Percentiles rank a stretch among this genome's conserved stretches.
Evolutionary conservation across 2,329 filamentous ascomycete genomes (phyloP).

Genomic region (Aspergillus fructus): DNA sequence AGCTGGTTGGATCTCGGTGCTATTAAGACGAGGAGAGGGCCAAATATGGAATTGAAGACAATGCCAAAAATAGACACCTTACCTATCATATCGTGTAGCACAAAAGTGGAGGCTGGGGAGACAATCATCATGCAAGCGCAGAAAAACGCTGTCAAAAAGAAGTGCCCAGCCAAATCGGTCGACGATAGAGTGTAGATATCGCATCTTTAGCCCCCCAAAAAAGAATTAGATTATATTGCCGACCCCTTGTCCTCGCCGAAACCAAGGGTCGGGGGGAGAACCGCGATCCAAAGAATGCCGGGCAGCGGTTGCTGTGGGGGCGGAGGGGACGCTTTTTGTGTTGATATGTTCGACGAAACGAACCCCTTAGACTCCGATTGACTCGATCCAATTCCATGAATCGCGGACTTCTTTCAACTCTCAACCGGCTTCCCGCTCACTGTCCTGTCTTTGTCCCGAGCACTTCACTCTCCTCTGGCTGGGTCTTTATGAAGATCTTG

Average conservation of each 20-base stretch:
- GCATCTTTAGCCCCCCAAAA: background rate
- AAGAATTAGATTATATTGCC: background rate
- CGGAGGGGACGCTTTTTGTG: constrained; percentile 15
- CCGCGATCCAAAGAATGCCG: constrained; percentile 12
- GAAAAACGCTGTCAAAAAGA: too few species aligned
- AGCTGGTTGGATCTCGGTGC: too few species aligned
- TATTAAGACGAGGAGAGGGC: too few species aligned
- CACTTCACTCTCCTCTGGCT: constrained; percentile 3
- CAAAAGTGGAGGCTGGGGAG: background rate
- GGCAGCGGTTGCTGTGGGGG: constrained; percentile 26
- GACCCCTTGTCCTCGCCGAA: background rate
- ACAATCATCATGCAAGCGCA: background rate
- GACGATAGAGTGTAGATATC: background rate
- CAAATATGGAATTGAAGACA: too few species aligned
- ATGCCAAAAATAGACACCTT: background rate
- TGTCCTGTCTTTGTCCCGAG: constrained; percentile 1
- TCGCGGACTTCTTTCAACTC: background rate
- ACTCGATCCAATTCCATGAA: background rate
- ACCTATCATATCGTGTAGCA: background rate
- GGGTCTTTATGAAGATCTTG: constrained; percentile 20
- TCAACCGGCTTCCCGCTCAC: background rate
- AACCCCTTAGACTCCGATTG: constrained; percentile 8
- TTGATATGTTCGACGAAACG: constrained; percentile 17
- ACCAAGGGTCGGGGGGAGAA: constrained; percentile 11
- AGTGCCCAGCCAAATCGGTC: background rate